Percentiles rank a stretch among this genome's conserved stretches.
These are phyloP conservation scores for Persicaria maculosa DNA, from an alignment of 148 eudicot species.

Conservation along the genomic window DNA sequence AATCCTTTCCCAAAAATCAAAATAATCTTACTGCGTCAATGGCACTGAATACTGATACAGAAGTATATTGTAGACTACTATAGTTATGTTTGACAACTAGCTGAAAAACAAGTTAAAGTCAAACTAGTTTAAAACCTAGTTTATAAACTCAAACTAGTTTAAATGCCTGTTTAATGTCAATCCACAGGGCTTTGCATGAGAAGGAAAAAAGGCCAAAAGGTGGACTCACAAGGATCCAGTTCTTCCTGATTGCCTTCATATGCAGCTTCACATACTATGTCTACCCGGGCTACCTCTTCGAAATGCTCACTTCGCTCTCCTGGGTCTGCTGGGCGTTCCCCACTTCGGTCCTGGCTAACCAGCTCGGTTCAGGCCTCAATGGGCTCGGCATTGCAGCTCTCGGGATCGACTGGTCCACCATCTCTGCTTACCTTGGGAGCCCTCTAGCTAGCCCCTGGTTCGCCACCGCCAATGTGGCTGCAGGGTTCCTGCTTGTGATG, in stretches of 20 bases:
- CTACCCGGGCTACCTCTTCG: constrained; percentile 83
- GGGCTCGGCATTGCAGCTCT: constrained; percentile 82
- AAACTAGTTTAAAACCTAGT: too few species aligned
- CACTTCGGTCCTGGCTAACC: constrained; percentile 69
- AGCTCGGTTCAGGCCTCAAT: constrained; percentile 78
- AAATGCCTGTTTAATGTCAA: not conserved
- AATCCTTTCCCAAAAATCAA: too few species aligned
- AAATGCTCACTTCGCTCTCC: constrained; percentile 88
- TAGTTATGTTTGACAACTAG: too few species aligned
- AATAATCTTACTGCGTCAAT: too few species aligned
- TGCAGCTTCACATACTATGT: constrained; percentile 94
- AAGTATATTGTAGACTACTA: too few species aligned
- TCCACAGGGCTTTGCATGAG: constrained; percentile 82
- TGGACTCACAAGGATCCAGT: constrained; percentile 75
- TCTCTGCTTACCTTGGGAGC: constrained; percentile 92
- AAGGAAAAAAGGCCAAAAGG: constrained; percentile 74
- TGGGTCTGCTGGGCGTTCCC: constrained; percentile 97
- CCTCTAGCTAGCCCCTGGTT: constrained; percentile 99
- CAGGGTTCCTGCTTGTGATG: constrained; percentile 66
- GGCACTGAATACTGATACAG: too few species aligned
- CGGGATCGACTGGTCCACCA: constrained; percentile 91
- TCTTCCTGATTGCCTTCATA: constrained; percentile 74
- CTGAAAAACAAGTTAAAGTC: too few species aligned
- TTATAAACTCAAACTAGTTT: too few species aligned
- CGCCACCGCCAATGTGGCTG: constrained; percentile 96